A percentile compares a stretch with the other conserved stretches of the same genome.
Conservation (phyloP, 2,329 filamentous ascomycete species). For the Aspergillus sp. region DNA sequence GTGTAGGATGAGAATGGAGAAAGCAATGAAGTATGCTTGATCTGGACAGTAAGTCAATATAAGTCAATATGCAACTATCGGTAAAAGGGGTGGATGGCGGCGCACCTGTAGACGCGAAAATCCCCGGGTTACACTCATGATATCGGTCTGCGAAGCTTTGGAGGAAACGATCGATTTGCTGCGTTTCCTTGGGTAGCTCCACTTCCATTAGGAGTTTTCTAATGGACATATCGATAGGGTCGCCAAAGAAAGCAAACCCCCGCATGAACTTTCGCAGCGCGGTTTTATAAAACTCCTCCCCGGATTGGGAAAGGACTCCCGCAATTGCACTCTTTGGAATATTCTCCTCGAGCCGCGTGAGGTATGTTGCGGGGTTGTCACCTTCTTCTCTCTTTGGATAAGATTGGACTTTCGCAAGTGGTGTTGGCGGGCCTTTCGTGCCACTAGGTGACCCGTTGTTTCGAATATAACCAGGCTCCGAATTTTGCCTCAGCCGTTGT, state of each 20-base stretch:
- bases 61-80: background rate
- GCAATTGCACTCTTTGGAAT: constrained; percentile 81
- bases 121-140: constrained; percentile 96
- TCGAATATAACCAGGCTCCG: constrained; percentile 66
- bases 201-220: constrained; percentile 95
- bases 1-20: constrained; percentile 92
- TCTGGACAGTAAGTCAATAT: constrained; percentile 49
- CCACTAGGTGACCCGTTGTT: constrained; percentile 63
- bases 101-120: constrained; percentile 73
- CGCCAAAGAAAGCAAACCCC: constrained; percentile 90
- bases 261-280: constrained; percentile 94
- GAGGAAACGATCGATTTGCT: constrained; percentile 93
- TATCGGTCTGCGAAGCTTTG: constrained; percentile 96
- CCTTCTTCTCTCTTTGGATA: constrained; percentile 80
- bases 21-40: constrained; percentile 97
- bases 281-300: constrained; percentile 76
- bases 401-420: constrained; percentile 64
- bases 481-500: constrained; percentile 75
- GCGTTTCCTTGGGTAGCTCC: constrained; percentile 92
- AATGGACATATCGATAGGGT: constrained; percentile 97
- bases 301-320: constrained; percentile 79
- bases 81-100: background rate
- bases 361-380: constrained; percentile 86
- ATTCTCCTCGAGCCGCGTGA: constrained; percentile 77
- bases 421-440: constrained; percentile 63